phyloP scores from a whole-genome alignment of 1,284 basidiomycete genomes.

The Anthracocystis panici-leucophaei region DNA sequence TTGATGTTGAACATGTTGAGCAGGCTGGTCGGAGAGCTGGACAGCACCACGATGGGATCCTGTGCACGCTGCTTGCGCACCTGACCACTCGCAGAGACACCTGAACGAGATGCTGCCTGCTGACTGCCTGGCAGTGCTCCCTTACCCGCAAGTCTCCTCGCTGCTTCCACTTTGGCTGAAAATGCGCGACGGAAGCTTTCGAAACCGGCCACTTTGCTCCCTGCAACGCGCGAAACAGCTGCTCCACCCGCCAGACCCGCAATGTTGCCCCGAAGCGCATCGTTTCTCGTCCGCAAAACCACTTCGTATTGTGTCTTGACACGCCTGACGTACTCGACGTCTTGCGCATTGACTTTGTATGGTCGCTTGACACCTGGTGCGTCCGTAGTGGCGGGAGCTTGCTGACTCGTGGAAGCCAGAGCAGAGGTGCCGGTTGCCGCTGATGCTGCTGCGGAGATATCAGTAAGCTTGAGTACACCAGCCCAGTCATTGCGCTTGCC shows the following conservation, averaged over 20 bases:
- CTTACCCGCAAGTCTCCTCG: slow-evolving; percentile 50
- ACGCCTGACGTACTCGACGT: slow-evolving; percentile 66
- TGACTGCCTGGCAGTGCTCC: slow-evolving; percentile 22
- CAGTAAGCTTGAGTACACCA: slow-evolving; percentile 40
- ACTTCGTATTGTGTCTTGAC: slow-evolving; percentile 57
- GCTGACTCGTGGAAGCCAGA: slow-evolving; percentile 6
- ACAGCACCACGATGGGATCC: slow-evolving; percentile 93
- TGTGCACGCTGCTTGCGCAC: slow-evolving; percentile 62
- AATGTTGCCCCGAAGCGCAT: slow-evolving; percentile 54
- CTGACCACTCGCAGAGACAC: slow-evolving; percentile 28
- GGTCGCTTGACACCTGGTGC: slow-evolving; percentile 48
- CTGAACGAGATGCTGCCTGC: slow-evolving; percentile 18
- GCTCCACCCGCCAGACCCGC: slow-evolving; percentile 30
- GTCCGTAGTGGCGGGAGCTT: slow-evolving; percentile 22
- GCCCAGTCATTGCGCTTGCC: slow-evolving; percentile 60
- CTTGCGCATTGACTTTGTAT: slow-evolving; percentile 60
- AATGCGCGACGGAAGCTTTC: slow-evolving; percentile 46
- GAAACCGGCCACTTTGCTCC: slow-evolving; percentile 41
- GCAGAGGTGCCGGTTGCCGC: slow-evolving; percentile 12
- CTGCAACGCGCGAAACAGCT: slow-evolving; percentile 25
- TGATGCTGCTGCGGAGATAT: slow-evolving; percentile 19
- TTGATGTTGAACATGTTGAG: slow-evolving; percentile 99
- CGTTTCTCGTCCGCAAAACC: slow-evolving; percentile 57
- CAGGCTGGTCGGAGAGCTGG: slow-evolving; percentile 91
- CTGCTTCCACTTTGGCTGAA: slow-evolving; percentile 54